A percentile compares a stretch with the other conserved stretches of the same genome.
phyloP scores from a whole-genome alignment of 192 early-diverging fungal species.

The Fimicolochytrium jonesii region DNA sequence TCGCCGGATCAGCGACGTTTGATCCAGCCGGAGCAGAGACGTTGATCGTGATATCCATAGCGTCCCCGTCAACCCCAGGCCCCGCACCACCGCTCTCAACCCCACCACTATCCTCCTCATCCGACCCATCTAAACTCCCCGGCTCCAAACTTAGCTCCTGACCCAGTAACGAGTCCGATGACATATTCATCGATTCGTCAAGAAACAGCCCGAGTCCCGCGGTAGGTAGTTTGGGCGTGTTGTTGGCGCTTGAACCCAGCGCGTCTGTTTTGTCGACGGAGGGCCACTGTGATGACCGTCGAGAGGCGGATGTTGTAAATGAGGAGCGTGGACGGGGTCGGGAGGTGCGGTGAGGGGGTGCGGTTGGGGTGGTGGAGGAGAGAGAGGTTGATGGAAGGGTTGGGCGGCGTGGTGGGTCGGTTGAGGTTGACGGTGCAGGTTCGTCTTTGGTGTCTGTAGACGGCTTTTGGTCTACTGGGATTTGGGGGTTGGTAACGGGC shows the following conservation, averaged over 20 bases:
- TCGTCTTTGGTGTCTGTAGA: neutral
- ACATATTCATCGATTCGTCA: constrained; percentile 12
- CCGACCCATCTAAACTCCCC: neutral
- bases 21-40: too few species aligned
- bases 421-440: too few species aligned
- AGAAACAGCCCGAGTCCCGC: constrained; percentile 14
- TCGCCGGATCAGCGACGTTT: too few species aligned
- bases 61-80: too few species aligned
- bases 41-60: too few species aligned
- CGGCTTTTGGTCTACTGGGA: neutral
- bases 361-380: neutral
- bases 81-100: too few species aligned
- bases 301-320: too few species aligned
- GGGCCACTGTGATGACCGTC: too few species aligned
- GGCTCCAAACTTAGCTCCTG: neutral
- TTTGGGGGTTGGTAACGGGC: neutral
- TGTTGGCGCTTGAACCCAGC: neutral
- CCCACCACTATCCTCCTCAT: too few species aligned
- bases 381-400: neutral
- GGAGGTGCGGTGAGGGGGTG: too few species aligned
- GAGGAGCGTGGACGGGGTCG: too few species aligned
- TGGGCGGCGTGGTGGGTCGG: too few species aligned
- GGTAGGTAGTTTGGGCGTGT: constrained; percentile 12
- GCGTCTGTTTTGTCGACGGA: neutral
- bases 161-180: constrained; percentile 3